Conservation (phyloP, 306 rosid species). For the Rubus parviflorus region DNA sequence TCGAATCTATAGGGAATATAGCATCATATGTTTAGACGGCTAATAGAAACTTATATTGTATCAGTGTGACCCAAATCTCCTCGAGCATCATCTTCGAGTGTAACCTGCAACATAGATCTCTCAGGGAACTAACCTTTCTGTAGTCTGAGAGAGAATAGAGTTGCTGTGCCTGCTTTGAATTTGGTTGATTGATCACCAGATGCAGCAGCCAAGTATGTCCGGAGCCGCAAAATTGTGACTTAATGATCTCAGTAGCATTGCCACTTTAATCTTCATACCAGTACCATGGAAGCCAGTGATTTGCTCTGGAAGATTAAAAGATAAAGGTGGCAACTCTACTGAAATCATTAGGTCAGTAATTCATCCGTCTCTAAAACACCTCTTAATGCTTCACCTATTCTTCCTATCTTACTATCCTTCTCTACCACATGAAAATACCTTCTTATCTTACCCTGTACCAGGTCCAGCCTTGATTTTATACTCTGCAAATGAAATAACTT, state of each 20-base stretch:
- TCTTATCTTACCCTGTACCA: no score
- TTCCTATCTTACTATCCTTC: not conserved
- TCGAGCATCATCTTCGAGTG: not conserved
- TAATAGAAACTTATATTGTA: not conserved
- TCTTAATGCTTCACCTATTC: not conserved
- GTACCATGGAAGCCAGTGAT: not conserved
- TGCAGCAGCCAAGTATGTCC: not conserved
- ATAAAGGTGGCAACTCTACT: not conserved
- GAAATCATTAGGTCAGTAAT: not conserved
- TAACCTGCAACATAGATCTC: not conserved
- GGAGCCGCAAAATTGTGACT: not conserved
- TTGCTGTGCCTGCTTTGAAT: no score
- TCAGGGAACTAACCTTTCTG: not conserved
- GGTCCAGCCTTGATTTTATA: no score
- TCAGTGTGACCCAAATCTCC: not conserved
- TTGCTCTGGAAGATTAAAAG: not conserved
- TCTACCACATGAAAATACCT: not conserved
- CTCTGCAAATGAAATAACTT: not conserved
- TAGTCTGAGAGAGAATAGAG: not conserved
- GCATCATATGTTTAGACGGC: not conserved
- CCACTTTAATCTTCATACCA: not conserved
- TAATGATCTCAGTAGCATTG: not conserved
- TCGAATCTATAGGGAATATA: no score
- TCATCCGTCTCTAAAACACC: not conserved
- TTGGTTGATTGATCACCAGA: not conserved